phyloP scores from a whole-genome alignment of 164 flowering plant genomes.

The Tinospora cordifolia region DNA sequence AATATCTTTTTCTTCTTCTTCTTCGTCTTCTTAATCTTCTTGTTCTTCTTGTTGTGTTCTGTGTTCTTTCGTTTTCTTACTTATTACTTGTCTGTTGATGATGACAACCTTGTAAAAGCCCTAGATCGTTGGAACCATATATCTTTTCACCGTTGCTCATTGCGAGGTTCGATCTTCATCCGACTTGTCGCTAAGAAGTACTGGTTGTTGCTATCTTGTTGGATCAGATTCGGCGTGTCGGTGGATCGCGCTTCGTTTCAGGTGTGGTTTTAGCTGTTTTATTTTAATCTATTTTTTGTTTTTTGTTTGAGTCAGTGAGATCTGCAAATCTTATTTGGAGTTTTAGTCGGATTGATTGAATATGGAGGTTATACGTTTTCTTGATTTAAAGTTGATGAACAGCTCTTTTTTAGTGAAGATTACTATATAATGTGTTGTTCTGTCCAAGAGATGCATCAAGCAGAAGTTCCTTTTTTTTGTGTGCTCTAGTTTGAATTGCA shows the following conservation, averaged over 20 bases:
- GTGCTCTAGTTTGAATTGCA: too few species aligned
- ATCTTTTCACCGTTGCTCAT: neutral
- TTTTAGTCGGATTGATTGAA: too few species aligned
- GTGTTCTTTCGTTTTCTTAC: too few species aligned
- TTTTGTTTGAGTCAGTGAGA: neutral
- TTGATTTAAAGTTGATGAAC: neutral
- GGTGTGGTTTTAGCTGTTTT: constrained; percentile 8
- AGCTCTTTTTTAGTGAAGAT: too few species aligned
- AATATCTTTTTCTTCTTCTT: neutral
- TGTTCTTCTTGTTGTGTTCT: too few species aligned
- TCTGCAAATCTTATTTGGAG: neutral
- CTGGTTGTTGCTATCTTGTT: neutral
- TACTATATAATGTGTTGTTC: too few species aligned
- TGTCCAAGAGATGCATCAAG: too few species aligned
- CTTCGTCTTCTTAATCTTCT: neutral
- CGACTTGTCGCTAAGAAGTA: neutral
- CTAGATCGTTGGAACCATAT: neutral
- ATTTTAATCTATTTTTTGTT: neutral
- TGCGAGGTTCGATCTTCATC: neutral
- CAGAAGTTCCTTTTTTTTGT: too few species aligned
- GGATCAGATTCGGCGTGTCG: neutral
- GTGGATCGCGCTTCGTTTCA: neutral
- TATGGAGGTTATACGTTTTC: neutral
- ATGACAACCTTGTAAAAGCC: neutral
- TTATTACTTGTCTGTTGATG: too few species aligned